phyloP scores from a whole-genome alignment of 2,329 filamentous ascomycete genomes.

The Colletotrichum nymphaeae region DNA sequence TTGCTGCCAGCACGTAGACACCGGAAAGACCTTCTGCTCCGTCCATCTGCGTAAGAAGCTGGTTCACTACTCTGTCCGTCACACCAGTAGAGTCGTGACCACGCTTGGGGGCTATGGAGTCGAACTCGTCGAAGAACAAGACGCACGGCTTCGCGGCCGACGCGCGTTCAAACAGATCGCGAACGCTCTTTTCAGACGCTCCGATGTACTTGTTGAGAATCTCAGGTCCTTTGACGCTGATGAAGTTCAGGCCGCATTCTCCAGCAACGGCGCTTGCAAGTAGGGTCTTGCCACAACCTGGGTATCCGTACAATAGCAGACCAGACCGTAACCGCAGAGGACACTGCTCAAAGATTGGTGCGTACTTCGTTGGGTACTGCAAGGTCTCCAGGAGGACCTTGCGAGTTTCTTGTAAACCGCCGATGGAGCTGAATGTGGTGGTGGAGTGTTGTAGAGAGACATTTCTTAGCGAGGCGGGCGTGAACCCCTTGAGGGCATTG shows the following conservation, averaged over 20 bases:
- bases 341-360: slow-evolving; percentile 96
- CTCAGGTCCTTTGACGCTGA: slow-evolving; percentile 97
- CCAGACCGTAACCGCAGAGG: slow-evolving; percentile 94
- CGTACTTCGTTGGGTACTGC: slow-evolving; percentile 97
- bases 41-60: slow-evolving; percentile 98
- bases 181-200: slow-evolving; percentile 94
- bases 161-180: slow-evolving; percentile 94
- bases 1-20: slow-evolving; percentile 96
- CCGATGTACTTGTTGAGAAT: slow-evolving; percentile 99
- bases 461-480: slow-evolving; percentile 92
- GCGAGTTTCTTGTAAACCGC: slow-evolving; percentile 86
- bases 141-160: slow-evolving; percentile 92
- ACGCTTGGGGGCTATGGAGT: slow-evolving; percentile 96
- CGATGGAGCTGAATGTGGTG: slow-evolving; percentile 92
- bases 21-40: slow-evolving; percentile 94
- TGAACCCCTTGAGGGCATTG: slow-evolving; percentile 89
- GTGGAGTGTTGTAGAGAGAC: slow-evolving; percentile 94
- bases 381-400: slow-evolving; percentile 94
- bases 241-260: slow-evolving; percentile 98
- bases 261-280: slow-evolving; percentile 97
- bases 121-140: slow-evolving; percentile 98
- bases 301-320: slow-evolving; percentile 91
- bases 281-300: slow-evolving; percentile 95
- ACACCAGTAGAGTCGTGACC: slow-evolving; percentile 98
- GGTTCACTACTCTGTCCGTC: slow-evolving; percentile 98